phyloP scores from a whole-genome alignment of 805 yeast species.

The Schwanniomyces occidentalis region DNA sequence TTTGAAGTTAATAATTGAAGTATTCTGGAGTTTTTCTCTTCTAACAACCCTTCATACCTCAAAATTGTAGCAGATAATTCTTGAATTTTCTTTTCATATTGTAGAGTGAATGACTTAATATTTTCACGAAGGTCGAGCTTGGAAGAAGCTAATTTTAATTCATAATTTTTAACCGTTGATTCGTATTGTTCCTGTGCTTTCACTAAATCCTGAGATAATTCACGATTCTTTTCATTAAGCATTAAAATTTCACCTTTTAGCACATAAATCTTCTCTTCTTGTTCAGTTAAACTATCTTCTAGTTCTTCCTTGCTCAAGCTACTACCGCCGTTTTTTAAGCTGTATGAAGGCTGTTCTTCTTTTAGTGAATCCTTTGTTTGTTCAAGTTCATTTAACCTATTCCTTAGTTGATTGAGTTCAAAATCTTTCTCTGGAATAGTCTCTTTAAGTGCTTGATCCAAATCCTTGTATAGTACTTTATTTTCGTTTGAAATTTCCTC shows the following conservation, averaged over 20 bases:
- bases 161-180: constrained; percentile 16
- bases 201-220: constrained; percentile 17
- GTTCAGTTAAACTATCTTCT: constrained; percentile 5
- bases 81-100: constrained; percentile 35
- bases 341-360: background rate
- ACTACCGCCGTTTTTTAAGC: background rate
- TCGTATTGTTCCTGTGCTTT: constrained; percentile 15
- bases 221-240: constrained; percentile 19
- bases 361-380: constrained; percentile 1
- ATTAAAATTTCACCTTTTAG: constrained; percentile 17
- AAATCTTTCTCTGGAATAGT: constrained; percentile 23
- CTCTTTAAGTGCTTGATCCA: constrained; percentile 11
- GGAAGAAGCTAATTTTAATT: constrained; percentile 20
- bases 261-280: constrained; percentile 12
- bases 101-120: constrained; percentile 21
- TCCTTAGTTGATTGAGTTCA: constrained; percentile 19
- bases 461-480: constrained; percentile 3
- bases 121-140: constrained; percentile 29
- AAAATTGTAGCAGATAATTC: constrained; percentile 29
- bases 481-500: constrained; percentile 10
- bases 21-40: constrained; percentile 36
- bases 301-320: background rate
- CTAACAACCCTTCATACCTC: constrained; percentile 35
- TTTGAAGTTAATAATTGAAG: constrained; percentile 35
- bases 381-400: constrained; percentile 13